phyloP scores from a whole-genome alignment of 139 green algal genomes.

The Chlamydomonas incerta region DNA sequence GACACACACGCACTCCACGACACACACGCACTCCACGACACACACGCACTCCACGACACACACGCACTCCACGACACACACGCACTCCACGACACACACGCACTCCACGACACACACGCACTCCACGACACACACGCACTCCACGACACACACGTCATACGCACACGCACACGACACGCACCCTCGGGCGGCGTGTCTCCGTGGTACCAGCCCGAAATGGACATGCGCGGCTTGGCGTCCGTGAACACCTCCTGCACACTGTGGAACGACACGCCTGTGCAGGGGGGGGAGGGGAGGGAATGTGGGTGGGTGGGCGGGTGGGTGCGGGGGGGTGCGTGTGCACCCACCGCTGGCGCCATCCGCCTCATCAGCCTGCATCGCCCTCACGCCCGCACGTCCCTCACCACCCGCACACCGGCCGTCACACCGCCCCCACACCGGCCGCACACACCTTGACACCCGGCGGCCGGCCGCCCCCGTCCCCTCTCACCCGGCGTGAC shows the following conservation, averaged over 20 bases:
- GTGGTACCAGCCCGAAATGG: slow-evolving; percentile 91
- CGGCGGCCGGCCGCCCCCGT: neutral
- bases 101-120: no score
- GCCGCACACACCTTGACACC: neutral
- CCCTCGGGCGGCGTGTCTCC: neutral
- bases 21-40: no score
- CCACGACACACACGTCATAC: slow-evolving; percentile 33
- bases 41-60: no score
- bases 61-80: no score
- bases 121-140: no score
- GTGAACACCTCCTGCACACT: slow-evolving; percentile 65
- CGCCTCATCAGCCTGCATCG: neutral
- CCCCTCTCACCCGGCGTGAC: slow-evolving; percentile 72
- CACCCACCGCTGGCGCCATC: no score
- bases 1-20: no score
- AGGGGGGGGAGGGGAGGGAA: neutral
- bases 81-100: no score
- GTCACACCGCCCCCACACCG: neutral
- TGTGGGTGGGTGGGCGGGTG: neutral
- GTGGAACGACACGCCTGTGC: slow-evolving; percentile 46
- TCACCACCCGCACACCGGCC: no score
- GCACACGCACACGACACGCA: neutral
- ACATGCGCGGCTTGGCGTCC: slow-evolving; percentile 71
- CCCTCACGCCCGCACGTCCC: no score
- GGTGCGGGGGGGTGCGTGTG: no score